Conservation (phyloP, 2,329 filamentous ascomycete genomes). For the Didymella pinodella region DNA sequence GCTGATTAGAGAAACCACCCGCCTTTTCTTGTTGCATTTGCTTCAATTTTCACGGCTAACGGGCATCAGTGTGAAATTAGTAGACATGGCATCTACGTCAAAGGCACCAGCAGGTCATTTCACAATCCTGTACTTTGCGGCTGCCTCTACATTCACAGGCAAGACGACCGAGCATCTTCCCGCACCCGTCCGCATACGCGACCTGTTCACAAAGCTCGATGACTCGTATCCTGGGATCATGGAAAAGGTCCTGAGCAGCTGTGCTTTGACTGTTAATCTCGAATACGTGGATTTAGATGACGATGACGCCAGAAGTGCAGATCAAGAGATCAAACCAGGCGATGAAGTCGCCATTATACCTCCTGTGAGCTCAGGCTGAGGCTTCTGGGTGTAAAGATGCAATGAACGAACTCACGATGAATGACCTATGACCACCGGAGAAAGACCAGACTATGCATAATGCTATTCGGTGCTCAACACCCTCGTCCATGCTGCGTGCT, state of each 20-base stretch:
- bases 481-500: neutral
- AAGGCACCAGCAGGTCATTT: slow-evolving; percentile 71
- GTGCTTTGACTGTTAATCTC: slow-evolving; percentile 80
- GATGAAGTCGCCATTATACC: slow-evolving; percentile 90
- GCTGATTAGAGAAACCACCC: slow-evolving; percentile 37
- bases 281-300: slow-evolving; percentile 77
- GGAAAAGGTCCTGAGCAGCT: slow-evolving; percentile 72
- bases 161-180: slow-evolving; percentile 70
- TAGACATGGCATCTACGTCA: slow-evolving; percentile 48
- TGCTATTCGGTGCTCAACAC: too few species aligned
- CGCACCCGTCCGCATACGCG: slow-evolving; percentile 69
- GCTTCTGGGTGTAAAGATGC: neutral
- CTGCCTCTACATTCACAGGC: slow-evolving; percentile 74
- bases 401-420: neutral
- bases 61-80: slow-evolving; percentile 10
- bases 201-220: slow-evolving; percentile 74
- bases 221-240: slow-evolving; percentile 73
- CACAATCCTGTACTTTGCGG: slow-evolving; percentile 82
- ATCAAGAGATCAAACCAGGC: slow-evolving; percentile 68
- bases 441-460: neutral
- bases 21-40: neutral
- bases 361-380: slow-evolving; percentile 84
- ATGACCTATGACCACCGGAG: neutral
- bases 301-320: slow-evolving; percentile 55
- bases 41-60: slow-evolving; percentile 25